Evolutionary conservation across 306 rosid genomes (phyloP), one percentile per base, ranked within the genome.

Genomic region (peach (Prunus persica)): DNA sequence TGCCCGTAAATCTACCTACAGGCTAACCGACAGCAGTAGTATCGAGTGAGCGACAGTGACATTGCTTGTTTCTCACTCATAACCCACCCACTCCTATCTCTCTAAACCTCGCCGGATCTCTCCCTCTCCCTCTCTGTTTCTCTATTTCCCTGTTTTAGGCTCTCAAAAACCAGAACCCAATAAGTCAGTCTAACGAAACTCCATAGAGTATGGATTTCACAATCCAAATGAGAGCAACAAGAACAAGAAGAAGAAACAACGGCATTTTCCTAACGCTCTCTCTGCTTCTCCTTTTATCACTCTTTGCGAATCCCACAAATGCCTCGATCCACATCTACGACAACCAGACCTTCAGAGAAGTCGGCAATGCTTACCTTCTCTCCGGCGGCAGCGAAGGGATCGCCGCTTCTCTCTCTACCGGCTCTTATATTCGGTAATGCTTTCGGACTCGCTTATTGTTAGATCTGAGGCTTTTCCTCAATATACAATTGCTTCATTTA

Each of bases 311-410:
- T 61, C 78, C 83, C 0, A 34, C 85, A 65, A 56, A 82, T 52
- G 98, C 98, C 8, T 95, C 98, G 25, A 88, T 92, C 52, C 98
- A 95, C 79, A 52, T 82, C 88, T 95, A 95, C 88, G 56, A 84
- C 74, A 79, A 78, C 27, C 84, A 90, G 54, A 25, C 81, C 41
- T 95, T 95, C 86, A 74, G 25, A 50, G 98, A 95, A 41, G 87
- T 95, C 56, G 97, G 97, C 76, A 95, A 90, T 76, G 83, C 96
- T 65, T 88, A 82, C 79, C 97, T 95, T 82, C 91, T 95, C 85
- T 86, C 97, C 85, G 97, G 96, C 65, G 98, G 98, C 68, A 95
- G 98, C 79, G 98, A 95, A 87, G 98, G 96, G 54, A 78, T 95
- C 77, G 67, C 78, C 67, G 87, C 96, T 47, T 77, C 93, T 65